Evolutionary conservation across 2,329 filamentous ascomycete species (phyloP).

Genomic region (Xylariaceae sp.): DNA sequence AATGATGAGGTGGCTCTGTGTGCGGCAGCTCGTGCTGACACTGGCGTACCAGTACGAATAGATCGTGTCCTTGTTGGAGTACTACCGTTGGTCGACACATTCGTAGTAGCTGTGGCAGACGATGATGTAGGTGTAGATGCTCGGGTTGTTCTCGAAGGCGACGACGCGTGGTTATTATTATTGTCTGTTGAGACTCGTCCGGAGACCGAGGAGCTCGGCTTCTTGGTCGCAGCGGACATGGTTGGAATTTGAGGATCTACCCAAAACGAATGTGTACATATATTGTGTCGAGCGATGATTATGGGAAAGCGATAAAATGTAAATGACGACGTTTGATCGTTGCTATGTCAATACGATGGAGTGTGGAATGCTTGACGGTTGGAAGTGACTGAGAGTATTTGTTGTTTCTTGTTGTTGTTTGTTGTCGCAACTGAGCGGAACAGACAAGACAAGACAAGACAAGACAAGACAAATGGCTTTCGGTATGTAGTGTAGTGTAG

Average conservation of each 20-base stretch:
- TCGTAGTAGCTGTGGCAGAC: constrained; percentile 37
- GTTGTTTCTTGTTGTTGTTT: constrained; percentile 3
- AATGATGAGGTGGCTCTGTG: constrained; percentile 62
- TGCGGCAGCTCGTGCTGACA: constrained; percentile 76
- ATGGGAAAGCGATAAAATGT: constrained; percentile 15
- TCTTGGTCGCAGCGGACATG: constrained; percentile 62
- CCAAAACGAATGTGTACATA: constrained; percentile 28
- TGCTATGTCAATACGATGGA: constrained; percentile 31
- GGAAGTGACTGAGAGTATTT: constrained; percentile 4
- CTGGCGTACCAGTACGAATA: constrained; percentile 67
- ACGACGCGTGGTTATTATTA: constrained; percentile 46
- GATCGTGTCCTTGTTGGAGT: constrained; percentile 67
- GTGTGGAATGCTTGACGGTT: constrained; percentile 19
- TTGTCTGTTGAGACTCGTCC: constrained; percentile 51
- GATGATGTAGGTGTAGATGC: constrained; percentile 58
- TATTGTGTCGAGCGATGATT: constrained; percentile 21
- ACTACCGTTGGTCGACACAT: constrained; percentile 46
- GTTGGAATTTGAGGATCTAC: constrained; percentile 23
- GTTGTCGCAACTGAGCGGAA: constrained; percentile 13
- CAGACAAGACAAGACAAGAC: too few relatives aligned
- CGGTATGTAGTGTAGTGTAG: constrained; percentile 12
- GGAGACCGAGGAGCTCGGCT: constrained; percentile 56
- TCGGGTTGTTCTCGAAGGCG: constrained; percentile 50
- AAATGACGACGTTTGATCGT: constrained; percentile 23
- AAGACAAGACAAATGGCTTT: too few relatives aligned